phyloP scores from a whole-genome alignment of 2,329 filamentous ascomycete genomes.

The Botrytis fabae region DNA sequence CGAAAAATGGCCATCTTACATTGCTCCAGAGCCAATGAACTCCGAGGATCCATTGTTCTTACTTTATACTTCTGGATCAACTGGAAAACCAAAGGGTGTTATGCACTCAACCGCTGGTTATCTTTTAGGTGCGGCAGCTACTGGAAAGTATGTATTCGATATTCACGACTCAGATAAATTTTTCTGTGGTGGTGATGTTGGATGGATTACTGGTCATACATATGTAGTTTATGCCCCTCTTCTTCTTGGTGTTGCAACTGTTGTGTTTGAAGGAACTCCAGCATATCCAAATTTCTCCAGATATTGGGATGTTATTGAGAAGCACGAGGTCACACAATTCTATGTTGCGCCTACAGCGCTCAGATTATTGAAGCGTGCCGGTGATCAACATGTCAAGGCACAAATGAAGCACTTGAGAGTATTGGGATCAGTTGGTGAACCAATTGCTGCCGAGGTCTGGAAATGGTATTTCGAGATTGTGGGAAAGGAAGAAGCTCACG shows the following conservation, averaged over 20 bases:
- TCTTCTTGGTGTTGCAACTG: constrained; percentile 86
- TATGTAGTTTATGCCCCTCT: constrained; percentile 97
- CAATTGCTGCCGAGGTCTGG: constrained; percentile 97
- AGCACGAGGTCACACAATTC: constrained; percentile 94
- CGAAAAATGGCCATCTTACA: constrained; percentile 93
- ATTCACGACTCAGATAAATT: constrained; percentile 91
- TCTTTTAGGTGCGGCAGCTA: constrained; percentile 87
- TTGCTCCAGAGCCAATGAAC: constrained; percentile 83
- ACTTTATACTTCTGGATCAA: constrained; percentile 96
- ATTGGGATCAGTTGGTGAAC: constrained; percentile 92
- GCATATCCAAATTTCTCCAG: constrained; percentile 97
- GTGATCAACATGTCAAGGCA: constrained; percentile 86
- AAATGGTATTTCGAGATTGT: constrained; percentile 99
- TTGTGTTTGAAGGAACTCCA: constrained; percentile 97
- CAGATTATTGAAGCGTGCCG: constrained; percentile 90
- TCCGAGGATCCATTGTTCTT: constrained; percentile 96
- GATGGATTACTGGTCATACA: constrained; percentile 98
- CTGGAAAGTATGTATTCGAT: constrained; percentile 98
- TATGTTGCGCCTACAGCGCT: constrained; percentile 96
- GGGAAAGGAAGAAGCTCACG: constrained; percentile 87
- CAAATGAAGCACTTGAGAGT: constrained; percentile 88
- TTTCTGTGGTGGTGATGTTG: constrained; percentile 97
- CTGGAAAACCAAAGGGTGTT: constrained; percentile 97
- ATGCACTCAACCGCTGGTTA: constrained; percentile 98
- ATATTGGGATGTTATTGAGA: constrained; percentile 98